These are phyloP conservation scores for Magnusiomyces clavatus DNA, from an alignment of 1,139 yeast genomes.

Conservation along the genomic window DNA sequence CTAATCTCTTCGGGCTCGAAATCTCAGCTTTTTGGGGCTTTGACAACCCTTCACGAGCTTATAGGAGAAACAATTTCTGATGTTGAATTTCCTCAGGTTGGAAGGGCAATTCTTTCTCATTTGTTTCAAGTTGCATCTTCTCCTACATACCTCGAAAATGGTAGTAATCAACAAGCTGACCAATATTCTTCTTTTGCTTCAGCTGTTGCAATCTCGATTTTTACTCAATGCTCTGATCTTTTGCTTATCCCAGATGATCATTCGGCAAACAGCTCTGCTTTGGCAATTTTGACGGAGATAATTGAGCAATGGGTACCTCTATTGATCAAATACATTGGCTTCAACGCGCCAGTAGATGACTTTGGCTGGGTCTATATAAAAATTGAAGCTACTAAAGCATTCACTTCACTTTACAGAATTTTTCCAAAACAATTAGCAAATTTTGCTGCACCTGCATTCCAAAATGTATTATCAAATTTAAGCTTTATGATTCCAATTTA, in stretches of 20 bases:
- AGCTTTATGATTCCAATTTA: background rate
- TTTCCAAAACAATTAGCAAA: conserved; percentile 3
- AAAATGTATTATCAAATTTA: conserved; percentile 3
- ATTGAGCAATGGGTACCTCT: conserved; percentile 26
- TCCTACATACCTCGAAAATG: conserved; percentile 9
- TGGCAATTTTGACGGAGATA: conserved; percentile 8
- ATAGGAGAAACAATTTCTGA: conserved; percentile 82
- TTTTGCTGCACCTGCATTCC: conserved; percentile 4
- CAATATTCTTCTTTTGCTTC: conserved; percentile 15
- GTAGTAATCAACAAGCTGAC: conserved; percentile 7
- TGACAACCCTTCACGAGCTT: conserved; percentile 65
- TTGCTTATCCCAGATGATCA: conserved; percentile 25
- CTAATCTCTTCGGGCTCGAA: conserved; percentile 35
- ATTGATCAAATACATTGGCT: conserved; percentile 16
- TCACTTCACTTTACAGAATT: conserved; percentile 4
- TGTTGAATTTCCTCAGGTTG: conserved; percentile 75
- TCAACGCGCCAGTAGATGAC: conserved; percentile 7
- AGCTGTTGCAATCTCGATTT: conserved; percentile 27
- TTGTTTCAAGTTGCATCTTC: conserved; percentile 20
- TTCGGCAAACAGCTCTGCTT: conserved; percentile 18
- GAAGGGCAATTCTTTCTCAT: conserved; percentile 29
- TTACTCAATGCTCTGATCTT: conserved; percentile 29
- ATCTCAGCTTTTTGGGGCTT: conserved; percentile 49
- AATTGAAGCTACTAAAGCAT: conserved; percentile 8
- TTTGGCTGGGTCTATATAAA: conserved; percentile 5